Base-by-base conservation (phyloP, 192 early-diverging fungal species). In the Coemansia sp. region DNA sequence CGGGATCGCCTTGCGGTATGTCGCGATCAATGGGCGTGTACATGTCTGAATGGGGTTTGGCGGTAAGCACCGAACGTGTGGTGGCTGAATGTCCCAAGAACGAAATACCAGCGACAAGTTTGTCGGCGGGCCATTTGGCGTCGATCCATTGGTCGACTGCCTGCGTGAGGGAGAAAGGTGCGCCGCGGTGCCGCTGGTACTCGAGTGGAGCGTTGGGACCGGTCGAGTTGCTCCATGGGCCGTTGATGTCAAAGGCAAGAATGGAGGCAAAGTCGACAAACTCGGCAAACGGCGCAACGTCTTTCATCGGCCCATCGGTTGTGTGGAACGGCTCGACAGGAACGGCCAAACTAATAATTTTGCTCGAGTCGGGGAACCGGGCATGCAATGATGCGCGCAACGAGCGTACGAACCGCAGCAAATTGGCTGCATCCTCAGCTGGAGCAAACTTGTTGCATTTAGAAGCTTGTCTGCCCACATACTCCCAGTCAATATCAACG, bases 401-500 rank as follows among this genome's bases (percentile, higher is more conserved):
- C 4, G 54, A 83, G 29, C 67, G 67, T 19, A 75, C 51, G 22
- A 76, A 84, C 56, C 47, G 64, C 65, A 71, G 39, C 5, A 85
- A 66, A 57, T 72, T 76, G 60, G 25, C 75, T 15, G 62, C 63
- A 48, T 75, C 72, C n/a, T 87, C 78, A 9, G 69, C 56, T 3
- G 62, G 47, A 17, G 60, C 59, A 21, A 71, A 62, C 27, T 80
- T 75, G 67, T 88, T 88, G 64, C 87, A 86, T 23, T 78, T 82
- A n/a, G 84, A 79, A 5, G 75, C 87, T 60, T 81, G 72, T 3
- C 74, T 63, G 8, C 83, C 85, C 22, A 86, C 85, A 48, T 86
- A 88, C 78, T 89, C 87, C 87, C 85, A 90, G 67, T 88, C 77
- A 56, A 82, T 73, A 75, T 87, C 85, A 39, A 88, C 81, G 60